These are phyloP conservation scores for Mycena amicta DNA, from an alignment of 768 basidiomycete species.

Conservation along the genomic window DNA sequence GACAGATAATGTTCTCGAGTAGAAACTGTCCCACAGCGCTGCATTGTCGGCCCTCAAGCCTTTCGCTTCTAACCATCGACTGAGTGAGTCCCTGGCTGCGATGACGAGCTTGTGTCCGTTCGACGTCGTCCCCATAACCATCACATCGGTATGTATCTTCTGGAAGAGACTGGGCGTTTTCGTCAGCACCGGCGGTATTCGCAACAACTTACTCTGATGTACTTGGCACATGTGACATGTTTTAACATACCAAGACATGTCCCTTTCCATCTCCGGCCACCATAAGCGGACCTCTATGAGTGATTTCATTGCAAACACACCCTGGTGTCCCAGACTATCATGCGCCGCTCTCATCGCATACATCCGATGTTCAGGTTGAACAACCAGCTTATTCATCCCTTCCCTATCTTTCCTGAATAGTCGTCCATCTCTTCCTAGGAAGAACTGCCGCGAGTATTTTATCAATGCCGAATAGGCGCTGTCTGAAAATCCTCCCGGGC, in stretches of 20 bases:
- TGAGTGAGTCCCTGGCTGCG: conserved; percentile 23
- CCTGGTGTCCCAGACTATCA: conserved; percentile 30
- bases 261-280: conserved; percentile 31
- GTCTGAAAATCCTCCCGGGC: conserved; percentile 5
- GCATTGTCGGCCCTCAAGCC: conserved; percentile 25
- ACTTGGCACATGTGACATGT: conserved; percentile 29
- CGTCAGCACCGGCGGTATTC: conserved; percentile 20
- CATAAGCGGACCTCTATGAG: conserved; percentile 28
- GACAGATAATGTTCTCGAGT: conserved; percentile 33
- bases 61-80: conserved; percentile 26
- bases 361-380: conserved; percentile 21
- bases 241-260: conserved; percentile 29
- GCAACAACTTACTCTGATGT: conserved; percentile 19
- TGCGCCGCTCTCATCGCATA: conserved; percentile 26
- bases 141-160: conserved; percentile 27
- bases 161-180: conserved; percentile 27
- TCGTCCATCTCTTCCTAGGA: conserved; percentile 18
- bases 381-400: conserved; percentile 22
- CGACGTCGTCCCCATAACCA: conserved; percentile 23
- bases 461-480: conserved; percentile 7
- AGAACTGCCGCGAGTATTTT: conserved; percentile 13
- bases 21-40: conserved; percentile 26
- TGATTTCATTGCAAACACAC: conserved; percentile 19
- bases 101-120: conserved; percentile 27
- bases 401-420: conserved; percentile 14